Conservation (phyloP, 2,329 filamentous ascomycete species). For the Pseudocercospora musae region DNA sequence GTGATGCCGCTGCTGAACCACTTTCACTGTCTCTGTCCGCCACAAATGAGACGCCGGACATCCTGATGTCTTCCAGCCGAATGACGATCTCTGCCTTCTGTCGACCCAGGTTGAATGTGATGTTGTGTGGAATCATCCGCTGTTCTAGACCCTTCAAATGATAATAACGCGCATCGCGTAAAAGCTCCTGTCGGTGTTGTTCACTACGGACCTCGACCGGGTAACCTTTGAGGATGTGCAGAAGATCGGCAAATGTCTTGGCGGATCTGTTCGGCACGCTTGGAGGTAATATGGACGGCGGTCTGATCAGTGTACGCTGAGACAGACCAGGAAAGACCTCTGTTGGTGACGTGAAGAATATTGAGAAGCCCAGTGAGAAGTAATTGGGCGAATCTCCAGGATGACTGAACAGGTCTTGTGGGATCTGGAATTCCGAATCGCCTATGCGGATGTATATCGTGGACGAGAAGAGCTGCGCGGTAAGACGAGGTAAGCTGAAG, state of each 20-base stretch:
- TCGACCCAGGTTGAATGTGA: constrained; percentile 70
- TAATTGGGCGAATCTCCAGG: constrained; percentile 94
- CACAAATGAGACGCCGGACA: constrained; percentile 71
- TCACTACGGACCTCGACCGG: constrained; percentile 72
- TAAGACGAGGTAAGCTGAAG: constrained; percentile 82
- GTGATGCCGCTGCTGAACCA: constrained; percentile 12
- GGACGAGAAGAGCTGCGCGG: constrained; percentile 85
- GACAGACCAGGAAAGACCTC: constrained; percentile 85
- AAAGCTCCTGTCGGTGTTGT: constrained; percentile 69
- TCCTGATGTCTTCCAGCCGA: constrained; percentile 80
- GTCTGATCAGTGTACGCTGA: constrained; percentile 73
- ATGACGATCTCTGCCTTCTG: constrained; percentile 72
- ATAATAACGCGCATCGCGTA: constrained; percentile 88
- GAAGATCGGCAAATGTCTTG: constrained; percentile 77
- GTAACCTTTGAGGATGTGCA: constrained; percentile 81
- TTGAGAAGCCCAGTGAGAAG: constrained; percentile 84
- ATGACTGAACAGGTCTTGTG: constrained; percentile 77
- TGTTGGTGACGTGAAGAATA: constrained; percentile 77
- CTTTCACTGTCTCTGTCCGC: constrained; percentile 43
- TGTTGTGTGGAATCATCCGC: constrained; percentile 71
- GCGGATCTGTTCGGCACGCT: constrained; percentile 75
- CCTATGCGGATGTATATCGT: constrained; percentile 92
- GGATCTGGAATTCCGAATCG: constrained; percentile 81
- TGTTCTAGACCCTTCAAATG: constrained; percentile 91
- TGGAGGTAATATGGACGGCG: constrained; percentile 80